Conservation (phyloP, 116 monocot genomes). For the Papilionanthe hybrid region DNA sequence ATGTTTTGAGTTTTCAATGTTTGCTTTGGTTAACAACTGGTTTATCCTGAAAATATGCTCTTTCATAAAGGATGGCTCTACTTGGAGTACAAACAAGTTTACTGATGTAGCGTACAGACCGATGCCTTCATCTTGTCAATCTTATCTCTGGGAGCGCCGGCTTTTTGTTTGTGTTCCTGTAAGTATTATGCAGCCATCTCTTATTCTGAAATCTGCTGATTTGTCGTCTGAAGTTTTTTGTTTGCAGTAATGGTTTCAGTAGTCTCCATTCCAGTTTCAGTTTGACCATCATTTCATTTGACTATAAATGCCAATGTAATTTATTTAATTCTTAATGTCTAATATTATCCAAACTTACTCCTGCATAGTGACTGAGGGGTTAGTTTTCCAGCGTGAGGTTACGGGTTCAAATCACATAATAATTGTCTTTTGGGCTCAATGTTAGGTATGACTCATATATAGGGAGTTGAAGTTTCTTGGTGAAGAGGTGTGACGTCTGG, state of each 20-base stretch:
- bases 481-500: too few species aligned
- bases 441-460: too few species aligned
- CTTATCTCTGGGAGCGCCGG: slow-evolving; percentile 70
- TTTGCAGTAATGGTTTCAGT: not conserved
- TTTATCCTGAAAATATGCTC: not conserved
- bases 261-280: too few species aligned
- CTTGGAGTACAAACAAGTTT: slow-evolving; percentile 91
- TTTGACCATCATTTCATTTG: too few species aligned
- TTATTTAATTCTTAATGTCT: too few species aligned
- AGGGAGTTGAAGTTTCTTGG: too few species aligned
- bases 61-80: slow-evolving; percentile 51
- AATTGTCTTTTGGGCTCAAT: too few species aligned
- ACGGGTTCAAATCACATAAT: too few species aligned
- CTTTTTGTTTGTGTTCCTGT: slow-evolving; percentile 77
- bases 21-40: slow-evolving; percentile 3
- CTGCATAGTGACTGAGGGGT: too few species aligned
- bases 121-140: slow-evolving; percentile 44
- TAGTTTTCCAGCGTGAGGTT: too few species aligned
- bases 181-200: slow-evolving; percentile 10
- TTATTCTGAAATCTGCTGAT: not conserved
- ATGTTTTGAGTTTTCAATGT: not conserved
- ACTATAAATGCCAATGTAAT: too few species aligned
- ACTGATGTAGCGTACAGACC: slow-evolving; percentile 45
- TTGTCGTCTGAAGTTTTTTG: not conserved
- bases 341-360: too few species aligned